Evolutionary conservation across 1,139 yeast genomes (phyloP).

Genomic region (Dujonia santamariae): DNA sequence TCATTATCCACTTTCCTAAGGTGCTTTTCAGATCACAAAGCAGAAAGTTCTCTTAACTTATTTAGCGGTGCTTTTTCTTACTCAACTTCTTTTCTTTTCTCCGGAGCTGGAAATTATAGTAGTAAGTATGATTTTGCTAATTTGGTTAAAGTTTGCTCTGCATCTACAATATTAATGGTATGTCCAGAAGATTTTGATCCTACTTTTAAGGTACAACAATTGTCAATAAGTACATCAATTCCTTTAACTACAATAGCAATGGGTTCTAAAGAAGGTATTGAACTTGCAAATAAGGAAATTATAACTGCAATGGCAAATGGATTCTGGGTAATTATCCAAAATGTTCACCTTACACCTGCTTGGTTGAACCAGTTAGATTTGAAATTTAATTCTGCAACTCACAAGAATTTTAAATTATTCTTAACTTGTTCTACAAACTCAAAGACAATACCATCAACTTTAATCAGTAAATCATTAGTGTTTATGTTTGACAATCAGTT

Average conservation of each 20-base stretch:
- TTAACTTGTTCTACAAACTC: constrained; percentile 56
- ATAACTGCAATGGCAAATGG: constrained; percentile 43
- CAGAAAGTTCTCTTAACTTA: not conserved
- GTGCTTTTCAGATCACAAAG: not conserved
- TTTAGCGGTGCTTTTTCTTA: constrained; percentile 13
- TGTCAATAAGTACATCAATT: constrained; percentile 29
- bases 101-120: constrained; percentile 22
- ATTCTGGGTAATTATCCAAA: constrained; percentile 73
- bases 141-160: constrained; percentile 1
- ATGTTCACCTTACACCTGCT: constrained; percentile 64
- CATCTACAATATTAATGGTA: constrained; percentile 48
- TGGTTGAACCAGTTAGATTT: constrained; percentile 62
- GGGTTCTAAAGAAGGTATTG: constrained; percentile 72
- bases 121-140: constrained; percentile 23
- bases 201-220: constrained; percentile 47
- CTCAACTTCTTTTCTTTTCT: constrained; percentile 19
- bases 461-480: constrained; percentile 51
- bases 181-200: constrained; percentile 69
- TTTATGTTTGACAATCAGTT: constrained; percentile 60
- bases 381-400: constrained; percentile 20
- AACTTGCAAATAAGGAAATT: constrained; percentile 55
- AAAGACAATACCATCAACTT: constrained; percentile 46
- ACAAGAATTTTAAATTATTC: constrained; percentile 46
- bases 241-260: constrained; percentile 53
- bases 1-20: constrained; percentile 12